Evolutionary conservation across 2,329 filamentous ascomycete species (phyloP), one percentile per base, ranked within the genome.

Genomic region (Colletotrichum noveboracense): DNA sequence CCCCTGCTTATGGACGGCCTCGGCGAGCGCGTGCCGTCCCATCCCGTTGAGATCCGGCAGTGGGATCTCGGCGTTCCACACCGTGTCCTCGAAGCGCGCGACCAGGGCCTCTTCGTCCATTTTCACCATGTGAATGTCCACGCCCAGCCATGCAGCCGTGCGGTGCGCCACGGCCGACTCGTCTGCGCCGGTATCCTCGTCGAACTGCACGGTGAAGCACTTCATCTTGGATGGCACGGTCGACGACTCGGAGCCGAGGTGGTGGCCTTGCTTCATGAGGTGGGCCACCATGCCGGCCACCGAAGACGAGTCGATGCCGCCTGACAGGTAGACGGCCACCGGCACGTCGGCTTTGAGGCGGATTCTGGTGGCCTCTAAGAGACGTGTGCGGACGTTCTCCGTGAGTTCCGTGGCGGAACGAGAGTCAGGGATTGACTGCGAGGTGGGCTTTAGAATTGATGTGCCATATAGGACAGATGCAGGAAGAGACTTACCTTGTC

Each of bases 281-380:
- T 91, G 84, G 1, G 86, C 87, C 4, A 88, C 87, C 78, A 92
- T 91, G 5, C 90, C 90, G 6, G 90, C 90, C 30, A 92, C 81
- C 4, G 86, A 84, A 0, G 89, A 91, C 0, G 89, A 91, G 78
- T 92, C 90, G 62, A 92, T 86, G 2, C 90, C 91, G 3, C 91
- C 90, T 16, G 86, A 88, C 0, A 92, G 82, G 74, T 90, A 91
- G 69, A 92, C 82, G 4, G 88, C 90, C 4, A 92, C 83, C 1
- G 89, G 89, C 0, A 92, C 90, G 79, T 92, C 91, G 2, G 90
- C 90, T 30, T 87, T 84, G 8, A 92, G 82, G 10, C 90, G 87
- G 26, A 90, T 76, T 12, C 85, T 85, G 12, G 91, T 83, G 0
- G 90, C 85, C 43, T 91, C 88, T 2, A 90, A 79, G 13, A 92